These are phyloP conservation scores for Penicillium subrubescens DNA, from an alignment of 495 filamentous ascomycete genomes.

Conservation along the genomic window DNA sequence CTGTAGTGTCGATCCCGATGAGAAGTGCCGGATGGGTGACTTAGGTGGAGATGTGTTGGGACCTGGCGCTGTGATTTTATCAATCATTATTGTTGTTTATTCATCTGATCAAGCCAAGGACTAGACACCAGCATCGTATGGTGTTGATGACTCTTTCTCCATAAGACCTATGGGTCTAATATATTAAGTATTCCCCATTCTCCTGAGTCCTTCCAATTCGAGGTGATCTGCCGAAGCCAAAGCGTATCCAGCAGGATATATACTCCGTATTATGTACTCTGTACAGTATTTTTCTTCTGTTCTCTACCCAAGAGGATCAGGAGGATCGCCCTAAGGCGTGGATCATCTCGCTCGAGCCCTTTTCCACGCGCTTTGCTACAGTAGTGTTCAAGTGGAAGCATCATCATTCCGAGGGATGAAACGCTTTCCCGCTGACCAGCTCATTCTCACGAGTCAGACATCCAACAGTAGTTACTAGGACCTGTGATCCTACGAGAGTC, in stretches of 20 bases:
- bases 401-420: background rate
- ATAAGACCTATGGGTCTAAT: background rate
- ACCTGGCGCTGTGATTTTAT: background rate
- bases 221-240: background rate
- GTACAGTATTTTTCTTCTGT: background rate
- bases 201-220: background rate
- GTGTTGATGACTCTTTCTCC: background rate
- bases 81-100: background rate
- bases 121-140: background rate
- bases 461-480: background rate
- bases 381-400: background rate
- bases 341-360: conserved; percentile 28
- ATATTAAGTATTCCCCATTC: background rate
- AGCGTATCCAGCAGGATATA: background rate
- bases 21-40: conserved; percentile 22
- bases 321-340: conserved; percentile 24
- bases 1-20: conserved; percentile 26
- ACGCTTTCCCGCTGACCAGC: background rate
- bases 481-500: background rate
- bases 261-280: background rate
- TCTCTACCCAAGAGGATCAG: background rate
- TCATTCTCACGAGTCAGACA: background rate
- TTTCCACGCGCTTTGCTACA: conserved; percentile 9
- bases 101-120: background rate
- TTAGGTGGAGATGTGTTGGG: background rate